Evolutionary conservation across 2,329 filamentous ascomycete genomes (phyloP).

Genomic region (Colletotrichum somersetense): DNA sequence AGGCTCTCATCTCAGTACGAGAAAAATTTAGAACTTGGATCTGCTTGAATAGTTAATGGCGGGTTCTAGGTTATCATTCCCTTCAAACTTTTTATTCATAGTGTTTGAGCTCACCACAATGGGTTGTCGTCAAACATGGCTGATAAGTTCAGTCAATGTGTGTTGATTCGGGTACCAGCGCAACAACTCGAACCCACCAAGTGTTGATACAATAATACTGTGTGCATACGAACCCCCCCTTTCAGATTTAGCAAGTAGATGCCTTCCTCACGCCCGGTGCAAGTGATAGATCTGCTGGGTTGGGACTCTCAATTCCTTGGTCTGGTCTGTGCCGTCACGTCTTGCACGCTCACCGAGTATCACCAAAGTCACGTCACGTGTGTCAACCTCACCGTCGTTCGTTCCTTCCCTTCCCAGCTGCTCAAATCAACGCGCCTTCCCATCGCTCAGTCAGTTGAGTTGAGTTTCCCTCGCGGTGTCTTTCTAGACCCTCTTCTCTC

Average conservation of each 20-base stretch:
- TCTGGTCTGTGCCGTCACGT: background rate
- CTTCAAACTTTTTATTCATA: background rate
- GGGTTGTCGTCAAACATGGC: background rate
- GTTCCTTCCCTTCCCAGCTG: slow-evolving; percentile 31
- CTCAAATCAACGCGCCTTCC: background rate
- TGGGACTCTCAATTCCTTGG: background rate
- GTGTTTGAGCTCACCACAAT: background rate
- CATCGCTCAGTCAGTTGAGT: background rate
- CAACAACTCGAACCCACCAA: background rate
- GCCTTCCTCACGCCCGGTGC: too few species aligned
- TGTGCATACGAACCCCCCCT: background rate
- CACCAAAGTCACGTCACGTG: slow-evolving; percentile 14
- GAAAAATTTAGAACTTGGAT: background rate
- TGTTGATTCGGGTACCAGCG: background rate
- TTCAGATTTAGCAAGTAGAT: background rate
- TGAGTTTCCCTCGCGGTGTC: background rate
- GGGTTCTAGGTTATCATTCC: too few species aligned
- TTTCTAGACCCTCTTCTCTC: background rate
- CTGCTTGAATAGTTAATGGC: background rate
- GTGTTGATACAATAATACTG: background rate
- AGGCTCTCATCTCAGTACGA: background rate
- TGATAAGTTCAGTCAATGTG: background rate
- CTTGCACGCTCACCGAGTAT: background rate
- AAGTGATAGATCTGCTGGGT: background rate
- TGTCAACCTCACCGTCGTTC: slow-evolving; percentile 1